Percentiles rank a stretch among this genome's conserved stretches.
These are phyloP conservation scores for Monosporascus sp. DNA, from an alignment of 2,329 filamentous ascomycete genomes.

Conservation along the genomic window DNA sequence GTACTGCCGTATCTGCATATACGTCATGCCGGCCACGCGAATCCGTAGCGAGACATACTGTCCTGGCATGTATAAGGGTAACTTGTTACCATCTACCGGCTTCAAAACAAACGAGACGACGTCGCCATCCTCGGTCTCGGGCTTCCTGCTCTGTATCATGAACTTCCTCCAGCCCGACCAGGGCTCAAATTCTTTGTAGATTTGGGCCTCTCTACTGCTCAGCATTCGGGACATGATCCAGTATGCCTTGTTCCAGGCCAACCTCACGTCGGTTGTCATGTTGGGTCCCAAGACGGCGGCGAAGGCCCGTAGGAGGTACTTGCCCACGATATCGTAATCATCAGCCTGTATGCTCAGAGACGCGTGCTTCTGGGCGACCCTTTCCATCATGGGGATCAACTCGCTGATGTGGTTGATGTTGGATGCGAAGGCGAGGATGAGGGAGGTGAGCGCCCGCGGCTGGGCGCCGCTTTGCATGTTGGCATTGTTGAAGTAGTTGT, in stretches of 20 bases:
- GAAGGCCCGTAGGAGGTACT: conserved; percentile 64
- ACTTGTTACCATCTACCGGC: conserved; percentile 54
- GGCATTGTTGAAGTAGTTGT: conserved; percentile 65
- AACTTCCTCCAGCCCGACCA: conserved; percentile 68
- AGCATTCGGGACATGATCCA: conserved; percentile 69
- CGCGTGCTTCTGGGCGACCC: conserved; percentile 67
- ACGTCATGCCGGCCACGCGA: conserved; percentile 50
- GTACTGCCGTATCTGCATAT: conserved; percentile 66
- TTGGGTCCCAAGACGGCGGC: conserved; percentile 59
- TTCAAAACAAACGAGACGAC: conserved; percentile 67
- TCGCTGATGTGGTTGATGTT: conserved; percentile 62
- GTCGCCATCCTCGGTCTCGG: conserved; percentile 53
- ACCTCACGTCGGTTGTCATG: conserved; percentile 58
- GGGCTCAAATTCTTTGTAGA: conserved; percentile 55
- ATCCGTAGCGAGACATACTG: conserved; percentile 66
- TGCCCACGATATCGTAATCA: conserved; percentile 66
- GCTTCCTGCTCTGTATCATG: conserved; percentile 57
- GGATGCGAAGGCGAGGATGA: conserved; percentile 65
- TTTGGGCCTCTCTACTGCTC: conserved; percentile 57
- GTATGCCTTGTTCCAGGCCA: conserved; percentile 69
- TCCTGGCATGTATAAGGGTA: conserved; percentile 62
- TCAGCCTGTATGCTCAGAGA: conserved; percentile 63
- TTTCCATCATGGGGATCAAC: conserved; percentile 48
- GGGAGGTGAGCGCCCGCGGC: conserved; percentile 54
- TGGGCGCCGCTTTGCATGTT: conserved; percentile 61